Base-by-base conservation (phyloP, 202 grass and related monocot genomes). In the Setaria italica region DNA sequence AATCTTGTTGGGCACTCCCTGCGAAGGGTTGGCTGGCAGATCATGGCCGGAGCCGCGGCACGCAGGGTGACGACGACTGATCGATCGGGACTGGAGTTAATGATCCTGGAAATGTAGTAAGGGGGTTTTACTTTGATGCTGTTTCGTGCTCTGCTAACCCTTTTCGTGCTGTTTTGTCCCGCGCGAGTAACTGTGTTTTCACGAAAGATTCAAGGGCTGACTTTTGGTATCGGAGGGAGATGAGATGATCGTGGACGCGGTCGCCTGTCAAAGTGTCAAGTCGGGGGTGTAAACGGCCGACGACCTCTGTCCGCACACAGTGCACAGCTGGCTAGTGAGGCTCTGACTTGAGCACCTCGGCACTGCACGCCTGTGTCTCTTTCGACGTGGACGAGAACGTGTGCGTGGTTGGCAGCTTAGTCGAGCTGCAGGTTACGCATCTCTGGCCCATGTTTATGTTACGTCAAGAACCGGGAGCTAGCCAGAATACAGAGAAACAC, bases 131-230 rank as follows among this genome's bases (percentile, higher is more conserved):
- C 29, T 45, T 17, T 25, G 11, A 41, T 41, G 21, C 11, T 59
- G 39, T n/a, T 9, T 8, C 8, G 53, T n/a, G 57, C 29, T 7
- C 2, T 13, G 54, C 41, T 37, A 62, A 48, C 68, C 7, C 14
- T 45, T 65, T 6, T 48, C 4, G 34, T 7, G 54, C 34, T 5
- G 6, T 72, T 72, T 5, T 66, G 71, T 71, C 55, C 48, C 4
- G 29, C 19, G 30, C 39, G 4, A 43, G 78, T 86, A 83, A 53
- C 50, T 84, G 76, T 70, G 13, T 80, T 87, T 66, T 33, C 50
- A 81, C 63, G 76, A 88, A 78, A 6, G 49, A 53, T 91, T 88
- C 77, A 78, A 88, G 56, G 56, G 71, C 67, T 91, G 81, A 91
- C 85, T 77, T 88, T 45, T 65, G 11, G 12, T 12, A 7, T 20